A percentile compares a stretch with the other conserved stretches of the same genome.
These are phyloP conservation scores for Verruconis gallopava DNA, from an alignment of 2,329 filamentous ascomycete genomes.

Conservation along the genomic window DNA sequence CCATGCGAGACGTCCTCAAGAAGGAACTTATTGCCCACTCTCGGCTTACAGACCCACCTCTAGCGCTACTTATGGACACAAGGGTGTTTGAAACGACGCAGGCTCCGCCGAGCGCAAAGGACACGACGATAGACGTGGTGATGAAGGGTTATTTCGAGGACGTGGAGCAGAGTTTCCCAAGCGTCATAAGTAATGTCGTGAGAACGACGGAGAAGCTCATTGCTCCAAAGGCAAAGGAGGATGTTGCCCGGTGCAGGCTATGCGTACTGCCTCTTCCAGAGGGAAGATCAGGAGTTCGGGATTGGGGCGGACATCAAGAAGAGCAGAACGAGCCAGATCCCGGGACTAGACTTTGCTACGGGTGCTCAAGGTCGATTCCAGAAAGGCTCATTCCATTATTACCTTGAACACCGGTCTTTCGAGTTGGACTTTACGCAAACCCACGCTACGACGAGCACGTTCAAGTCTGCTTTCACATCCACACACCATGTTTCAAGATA, in stretches of 20 bases:
- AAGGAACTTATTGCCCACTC: slow-evolving; percentile 64
- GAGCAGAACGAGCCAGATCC: not conserved
- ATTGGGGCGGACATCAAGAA: slow-evolving; percentile 10
- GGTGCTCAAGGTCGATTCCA: slow-evolving; percentile 8
- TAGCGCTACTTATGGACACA: slow-evolving; percentile 18
- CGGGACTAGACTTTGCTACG: slow-evolving; percentile 12
- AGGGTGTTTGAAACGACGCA: slow-evolving; percentile 15
- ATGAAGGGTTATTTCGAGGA: slow-evolving; percentile 80
- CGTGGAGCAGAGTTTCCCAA: slow-evolving; percentile 75
- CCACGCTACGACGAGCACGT: too few relatives aligned
- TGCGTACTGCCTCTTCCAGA: slow-evolving; percentile 8
- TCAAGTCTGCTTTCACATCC: too few relatives aligned
- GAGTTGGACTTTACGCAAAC: too few relatives aligned
- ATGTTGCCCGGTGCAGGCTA: slow-evolving; percentile 1
- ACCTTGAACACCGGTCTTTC: slow-evolving; percentile 2
- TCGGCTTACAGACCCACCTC: slow-evolving; percentile 30
- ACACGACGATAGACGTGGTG: slow-evolving; percentile 80
- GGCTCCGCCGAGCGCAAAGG: slow-evolving; percentile 32
- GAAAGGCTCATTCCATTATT: not conserved
- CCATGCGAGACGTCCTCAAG: slow-evolving; percentile 71
- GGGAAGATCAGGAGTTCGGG: slow-evolving; percentile 5
- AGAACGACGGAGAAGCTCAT: slow-evolving; percentile 49
- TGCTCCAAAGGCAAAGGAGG: not conserved
- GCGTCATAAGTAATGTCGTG: slow-evolving; percentile 90
- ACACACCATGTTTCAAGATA: too few relatives aligned